A percentile compares a stretch with the other conserved stretches of the same genome.
phyloP scores from a whole-genome alignment of 2,329 filamentous ascomycete species.

The Pseudogymnoascus sp. region DNA sequence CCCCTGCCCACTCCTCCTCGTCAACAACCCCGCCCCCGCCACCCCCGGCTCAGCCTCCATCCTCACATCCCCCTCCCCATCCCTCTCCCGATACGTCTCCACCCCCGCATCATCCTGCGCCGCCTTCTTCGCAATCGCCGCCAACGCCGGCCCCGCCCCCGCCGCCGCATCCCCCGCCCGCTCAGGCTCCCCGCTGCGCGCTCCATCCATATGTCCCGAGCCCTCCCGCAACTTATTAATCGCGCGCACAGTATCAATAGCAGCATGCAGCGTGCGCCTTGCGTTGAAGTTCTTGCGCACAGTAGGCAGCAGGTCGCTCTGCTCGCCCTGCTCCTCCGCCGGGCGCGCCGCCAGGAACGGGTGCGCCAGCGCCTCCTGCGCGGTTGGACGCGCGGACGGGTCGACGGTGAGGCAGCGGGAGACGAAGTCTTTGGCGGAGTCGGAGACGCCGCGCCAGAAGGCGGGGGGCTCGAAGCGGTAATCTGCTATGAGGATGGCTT shows the following conservation, averaged over 20 bases:
- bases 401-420: constrained; percentile 85
- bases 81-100: neutral
- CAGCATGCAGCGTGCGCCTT: constrained; percentile 57
- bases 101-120: neutral
- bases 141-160: neutral
- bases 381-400: constrained; percentile 77
- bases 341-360: constrained; percentile 50
- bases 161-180: constrained; percentile 25
- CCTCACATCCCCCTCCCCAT: constrained; percentile 14
- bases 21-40: constrained; percentile 15
- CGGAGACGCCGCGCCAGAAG: constrained; percentile 92
- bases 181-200: constrained; percentile 41
- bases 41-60: constrained; percentile 16
- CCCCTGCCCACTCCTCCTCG: constrained; percentile 24
- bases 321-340: constrained; percentile 37
- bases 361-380: constrained; percentile 66
- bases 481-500: constrained; percentile 92
- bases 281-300: constrained; percentile 72
- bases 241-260: constrained; percentile 61
- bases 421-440: constrained; percentile 84
- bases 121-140: neutral
- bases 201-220: constrained; percentile 55
- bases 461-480: constrained; percentile 91
- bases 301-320: constrained; percentile 56
- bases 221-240: constrained; percentile 64